Evolutionary conservation across 148 eudicot genomes (phyloP), one percentile per base, ranked within the genome.

Genomic region (Polygonum aviculare): DNA sequence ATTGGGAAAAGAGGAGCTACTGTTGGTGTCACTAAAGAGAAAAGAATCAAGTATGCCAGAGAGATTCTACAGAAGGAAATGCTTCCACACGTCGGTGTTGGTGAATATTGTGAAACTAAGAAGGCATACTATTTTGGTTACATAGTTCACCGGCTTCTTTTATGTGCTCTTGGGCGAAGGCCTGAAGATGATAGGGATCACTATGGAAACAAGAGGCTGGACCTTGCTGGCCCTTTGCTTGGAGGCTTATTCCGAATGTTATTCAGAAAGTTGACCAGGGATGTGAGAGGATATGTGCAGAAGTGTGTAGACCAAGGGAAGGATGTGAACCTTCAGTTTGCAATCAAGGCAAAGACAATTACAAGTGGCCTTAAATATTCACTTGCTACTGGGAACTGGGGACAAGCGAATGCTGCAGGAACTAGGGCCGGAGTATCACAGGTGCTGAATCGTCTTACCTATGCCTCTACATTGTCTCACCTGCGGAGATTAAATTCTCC

Each of bases 341-440:
- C 98, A 14, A 95, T 95, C 73, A 95, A 95, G 77, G 99, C 99
- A 52, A 95, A 95, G 83, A 95, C 99, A 12, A 89, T 95, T 73
- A 93, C 99, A 71, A 95, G 99, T 85, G 99, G 99, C 62, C 94
- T 95, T 54, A 95, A 95, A 69, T 95, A 93, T 75, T 92, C 99
- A 12, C 93, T 95, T 79, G 96, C 99, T 65, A 95, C 99, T 81
- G 99, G 99, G 35, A 95, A 95, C 75, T 95, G 99, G 99, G 99
- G 99, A 26, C 94, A 90, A 79, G 97, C 98, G 78, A 95, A 95
- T 84, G 99, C 94, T 12, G 99, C 99, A 69, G 99, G 99, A 72
- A 95, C 99, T 44, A 91, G 99, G 79, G 96, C 99, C 75, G 99
- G 99, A 51, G 99, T 95, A 82, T 95, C 99, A 4, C 98, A 95